Base-by-base conservation (phyloP, 129 eudicot species). In the Flaveria brownii region DNA sequence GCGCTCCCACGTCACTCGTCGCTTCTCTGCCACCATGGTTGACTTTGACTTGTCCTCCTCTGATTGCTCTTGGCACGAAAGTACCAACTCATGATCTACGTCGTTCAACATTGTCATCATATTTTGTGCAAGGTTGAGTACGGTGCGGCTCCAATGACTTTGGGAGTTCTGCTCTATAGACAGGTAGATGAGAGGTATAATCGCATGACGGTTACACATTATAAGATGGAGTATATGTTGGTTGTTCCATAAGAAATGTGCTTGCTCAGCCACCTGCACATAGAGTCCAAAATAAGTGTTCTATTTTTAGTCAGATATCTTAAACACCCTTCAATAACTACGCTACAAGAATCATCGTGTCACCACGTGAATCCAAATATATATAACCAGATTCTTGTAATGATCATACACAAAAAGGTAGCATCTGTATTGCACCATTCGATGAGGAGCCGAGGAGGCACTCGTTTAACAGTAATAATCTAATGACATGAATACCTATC, bases 141-240 rank as follows among this genome's bases (percentile, higher is more conserved):
- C 95, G 4, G 95, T 81, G 46, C 83, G 85, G 84, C 87, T 84
- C 89, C 95, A 86, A 76, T 89, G 95, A 45, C 77, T 82, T 55
- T 65, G 73, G n/a, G 87, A 79, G 81, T 84, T 86, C n/a, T 78
- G 70, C 71, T 89, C 91, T 52, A 89, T 72, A 49, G 87, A 84
- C 39, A 90, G 73, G 75, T 82, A 77, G 67, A 86, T 74, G 30
- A 89, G 80, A 1, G 95, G 95, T 82, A 89, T 81, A 2, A 89
- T 86, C 79, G 82, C 88, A 17, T 84, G 86, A n/a, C 91, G 73
- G 68, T 89, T 84, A 33, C 84, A 86, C 74, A 75, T 81, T 23
- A 86, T 80, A 6, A 89, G 91, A 23, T 84, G 81, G 2, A 86
- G 80, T 15, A 89, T 75, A 28, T 81, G 86, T 10, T 89, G 89